Conservation (phyloP, 208 protist species). For the Spongospora subterranea region DNA sequence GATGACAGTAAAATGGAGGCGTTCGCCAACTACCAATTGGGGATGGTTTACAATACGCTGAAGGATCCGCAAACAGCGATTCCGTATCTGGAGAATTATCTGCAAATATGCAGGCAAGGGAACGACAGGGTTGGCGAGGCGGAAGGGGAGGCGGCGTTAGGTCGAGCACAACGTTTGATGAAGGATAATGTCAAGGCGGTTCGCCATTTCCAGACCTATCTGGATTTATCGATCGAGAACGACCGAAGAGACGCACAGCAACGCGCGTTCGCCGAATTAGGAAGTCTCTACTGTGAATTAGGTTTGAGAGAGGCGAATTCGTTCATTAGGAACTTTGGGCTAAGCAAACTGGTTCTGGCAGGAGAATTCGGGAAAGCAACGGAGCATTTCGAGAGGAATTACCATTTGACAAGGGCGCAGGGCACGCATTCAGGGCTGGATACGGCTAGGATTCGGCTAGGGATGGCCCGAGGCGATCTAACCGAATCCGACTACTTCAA, state of each 20-base stretch:
- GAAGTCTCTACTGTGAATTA: slow-evolving; percentile 22
- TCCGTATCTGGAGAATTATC: slow-evolving; percentile 47
- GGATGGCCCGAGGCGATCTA: slow-evolving; percentile 57
- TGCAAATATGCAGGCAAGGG: neutral
- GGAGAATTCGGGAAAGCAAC: neutral
- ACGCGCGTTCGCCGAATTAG: neutral
- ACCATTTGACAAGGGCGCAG: slow-evolving; percentile 43
- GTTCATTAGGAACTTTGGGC: neutral
- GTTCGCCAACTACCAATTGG: slow-evolving; percentile 26
- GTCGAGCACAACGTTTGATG: neutral
- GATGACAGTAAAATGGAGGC: neutral
- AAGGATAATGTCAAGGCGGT: neutral
- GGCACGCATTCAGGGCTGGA: neutral
- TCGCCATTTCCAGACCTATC: neutral
- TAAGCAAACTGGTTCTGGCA: neutral
- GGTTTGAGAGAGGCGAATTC: neutral
- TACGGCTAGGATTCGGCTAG: slow-evolving; percentile 49
- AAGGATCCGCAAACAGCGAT: neutral
- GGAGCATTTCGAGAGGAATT: neutral
- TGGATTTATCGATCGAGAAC: slow-evolving; percentile 16
- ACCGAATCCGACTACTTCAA: neutral
- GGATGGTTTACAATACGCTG: neutral
- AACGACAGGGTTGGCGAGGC: neutral
- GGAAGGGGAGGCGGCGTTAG: neutral
- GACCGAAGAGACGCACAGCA: neutral